phyloP scores from a whole-genome alignment of 768 basidiomycete genomes.

The Dictyophora rubrovolvata region DNA sequence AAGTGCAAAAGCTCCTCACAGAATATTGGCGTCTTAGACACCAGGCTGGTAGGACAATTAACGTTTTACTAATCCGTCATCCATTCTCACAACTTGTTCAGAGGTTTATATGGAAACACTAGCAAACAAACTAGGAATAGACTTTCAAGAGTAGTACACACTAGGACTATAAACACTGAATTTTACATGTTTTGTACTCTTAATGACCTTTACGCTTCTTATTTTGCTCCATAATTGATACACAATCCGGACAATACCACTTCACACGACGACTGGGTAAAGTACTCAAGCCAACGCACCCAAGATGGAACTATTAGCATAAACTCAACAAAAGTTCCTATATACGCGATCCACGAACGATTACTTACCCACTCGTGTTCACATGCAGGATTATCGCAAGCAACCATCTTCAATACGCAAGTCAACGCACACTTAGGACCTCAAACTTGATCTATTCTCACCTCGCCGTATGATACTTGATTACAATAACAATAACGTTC shows the following conservation, averaged over 20 bases:
- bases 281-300: constrained; percentile 50
- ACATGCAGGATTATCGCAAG: constrained; percentile 66
- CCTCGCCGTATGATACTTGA: constrained; percentile 70
- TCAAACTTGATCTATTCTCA: constrained; percentile 23
- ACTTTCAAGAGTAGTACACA: constrained; percentile 20
- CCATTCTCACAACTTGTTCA: constrained; percentile 17
- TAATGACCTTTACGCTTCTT: constrained; percentile 1
- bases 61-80: neutral
- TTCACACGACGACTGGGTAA: constrained; percentile 38
- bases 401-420: constrained; percentile 59
- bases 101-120: constrained; percentile 84
- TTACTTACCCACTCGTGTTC: constrained; percentile 71
- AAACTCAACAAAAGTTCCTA: neutral
- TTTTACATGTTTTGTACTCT: constrained; percentile 6
- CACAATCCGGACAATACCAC: constrained; percentile 69
- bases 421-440: constrained; percentile 3
- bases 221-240: constrained; percentile 22
- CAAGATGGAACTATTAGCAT: constrained; percentile 54
- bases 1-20: constrained; percentile 69
- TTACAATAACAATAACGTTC: constrained; percentile 74
- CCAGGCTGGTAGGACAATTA: constrained; percentile 46
- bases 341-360: neutral
- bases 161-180: constrained; percentile 4
- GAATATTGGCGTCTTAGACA: constrained; percentile 80
- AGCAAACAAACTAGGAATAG: constrained; percentile 68